Evolutionary conservation across 176 grass and related monocot genomes (phyloP), one percentile per base, ranked within the genome.

Genomic region (Poa pratensis): DNA sequence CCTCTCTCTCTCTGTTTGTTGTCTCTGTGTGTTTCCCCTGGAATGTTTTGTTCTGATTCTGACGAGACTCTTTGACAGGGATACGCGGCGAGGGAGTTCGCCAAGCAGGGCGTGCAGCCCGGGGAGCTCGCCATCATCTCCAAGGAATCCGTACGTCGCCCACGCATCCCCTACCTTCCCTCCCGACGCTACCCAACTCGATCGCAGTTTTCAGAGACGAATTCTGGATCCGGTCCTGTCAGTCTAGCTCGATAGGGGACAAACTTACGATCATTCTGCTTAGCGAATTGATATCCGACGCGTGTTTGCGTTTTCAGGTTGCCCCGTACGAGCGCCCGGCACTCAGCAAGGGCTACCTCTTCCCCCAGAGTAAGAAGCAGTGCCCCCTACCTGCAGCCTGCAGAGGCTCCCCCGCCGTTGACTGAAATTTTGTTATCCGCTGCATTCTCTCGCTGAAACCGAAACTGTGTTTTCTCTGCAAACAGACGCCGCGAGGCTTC

Each of bases 271-370:
- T 9, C 8, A 43, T 10, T 43, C 45, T 63, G 1, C 0, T 14
- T 64, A 64, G 3, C 2, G 28, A 35, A 67, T 19, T 67, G 28
- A 66, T 66, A 35, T 35, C 34, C 15, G 28, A 5, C 28, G 64
- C 7, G 16, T 51, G 15, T 52, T 30, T 32, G 72, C 72, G 48
- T 9, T 73, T 85, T 86, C 86, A 99, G 96, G 93, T 99, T 22
- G 96, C 96, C 82, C 96, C 96, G 48, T 98, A 98, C 39, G 96
- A 98, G 84, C 91, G 96, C 17, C 96, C 96, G 12, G 96, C 96
- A 1, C 96, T 99, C 75, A 99, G 96, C 96, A 99, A 99, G 84
- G 96, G 69, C 4, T 99, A 96, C 88, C 91, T 99, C 91, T 99
- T 96, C 64, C 93, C 96, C 72, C 86, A 94, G 48, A 89, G 96